Base-by-base conservation (phyloP, 164 flowering plant genomes). In the Piper longum region DNA sequence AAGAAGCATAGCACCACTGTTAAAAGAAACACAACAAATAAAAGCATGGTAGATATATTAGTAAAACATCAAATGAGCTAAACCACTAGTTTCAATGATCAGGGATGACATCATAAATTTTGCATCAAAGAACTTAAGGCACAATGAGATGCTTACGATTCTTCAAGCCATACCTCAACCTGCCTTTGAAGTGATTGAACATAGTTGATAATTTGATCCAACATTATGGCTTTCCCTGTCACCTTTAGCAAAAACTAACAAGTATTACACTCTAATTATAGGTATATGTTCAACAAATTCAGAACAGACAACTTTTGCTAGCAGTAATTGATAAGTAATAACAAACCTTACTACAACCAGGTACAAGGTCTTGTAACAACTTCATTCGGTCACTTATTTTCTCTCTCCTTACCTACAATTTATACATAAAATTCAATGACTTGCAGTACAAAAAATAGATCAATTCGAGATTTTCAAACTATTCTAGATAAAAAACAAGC, bases 311-410 rank as follows among this genome's bases (percentile, higher is more conserved):
- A 60, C 62, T 41, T 42, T 18, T 19, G 14, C 17, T 17, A 19
- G 40, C 51, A 45, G 36, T 26, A 39, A 39, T 42, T 39, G 45
- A 59, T 40, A 7, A 3, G 43, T 26, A 26, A 26, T 26, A 26
- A 2, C 26, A 41, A 64, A 92, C 99, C 97, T 90, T 93, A 76
- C 82, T 88, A 77, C 99, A 93, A 71, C 99, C 96, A 65, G 97
- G 99, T 9, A 90, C 97, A 62, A 93, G 96, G 71, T 93, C 99
- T 74, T 93, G 99, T 70, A 93, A 88, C 75, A 88, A 93, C 71
- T 93, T 90, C 97, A 90, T 93, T 77, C 99, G 82, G 72, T 93
- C 97, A 76, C 99, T 93, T 65, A 93, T 90, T 69, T 88, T 93
- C 72, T 88, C 97, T 77, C 97, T 83, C 63, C 97, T 79, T 57